A percentile compares a stretch with the other conserved stretches of the same genome.
These are phyloP conservation scores for Effrenium voratum DNA, from an alignment of 73 alveolate species.

Conservation along the genomic window DNA sequence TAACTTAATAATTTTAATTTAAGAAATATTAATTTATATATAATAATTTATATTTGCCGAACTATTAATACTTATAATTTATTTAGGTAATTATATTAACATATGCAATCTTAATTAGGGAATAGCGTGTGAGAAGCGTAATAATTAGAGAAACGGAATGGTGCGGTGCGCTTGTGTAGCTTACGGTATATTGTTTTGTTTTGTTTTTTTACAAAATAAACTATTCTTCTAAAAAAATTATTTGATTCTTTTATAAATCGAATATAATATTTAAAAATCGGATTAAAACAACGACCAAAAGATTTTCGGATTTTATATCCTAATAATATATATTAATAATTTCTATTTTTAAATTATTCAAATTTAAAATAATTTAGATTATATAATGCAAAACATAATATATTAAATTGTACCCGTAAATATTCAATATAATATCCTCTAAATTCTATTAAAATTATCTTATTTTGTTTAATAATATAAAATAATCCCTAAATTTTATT, in stretches of 20 bases:
- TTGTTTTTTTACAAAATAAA: neutral
- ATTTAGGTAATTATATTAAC: neutral
- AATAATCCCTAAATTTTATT: no score
- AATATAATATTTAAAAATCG: no score
- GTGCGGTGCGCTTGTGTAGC: no score
- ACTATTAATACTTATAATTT: neutral
- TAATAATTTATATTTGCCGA: neutral
- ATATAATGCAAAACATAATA: neutral
- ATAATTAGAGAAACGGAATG: no score
- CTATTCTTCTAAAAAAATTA: neutral
- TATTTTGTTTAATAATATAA: neutral
- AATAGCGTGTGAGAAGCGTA: no score
- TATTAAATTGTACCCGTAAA: neutral
- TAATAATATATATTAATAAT: neutral
- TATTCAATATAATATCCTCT: neutral
- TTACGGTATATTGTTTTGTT: neutral
- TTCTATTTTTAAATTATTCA: neutral
- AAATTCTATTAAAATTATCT: neutral
- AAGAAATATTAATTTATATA: neutral
- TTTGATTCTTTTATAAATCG: neutral
- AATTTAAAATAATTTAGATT: neutral
- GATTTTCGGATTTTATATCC: no score
- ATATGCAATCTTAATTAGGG: neutral
- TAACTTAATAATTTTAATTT: neutral
- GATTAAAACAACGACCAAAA: no score